Evolutionary conservation across 768 basidiomycete species (phyloP), one percentile per base, ranked within the genome.

Genomic region (Vararia minispora): DNA sequence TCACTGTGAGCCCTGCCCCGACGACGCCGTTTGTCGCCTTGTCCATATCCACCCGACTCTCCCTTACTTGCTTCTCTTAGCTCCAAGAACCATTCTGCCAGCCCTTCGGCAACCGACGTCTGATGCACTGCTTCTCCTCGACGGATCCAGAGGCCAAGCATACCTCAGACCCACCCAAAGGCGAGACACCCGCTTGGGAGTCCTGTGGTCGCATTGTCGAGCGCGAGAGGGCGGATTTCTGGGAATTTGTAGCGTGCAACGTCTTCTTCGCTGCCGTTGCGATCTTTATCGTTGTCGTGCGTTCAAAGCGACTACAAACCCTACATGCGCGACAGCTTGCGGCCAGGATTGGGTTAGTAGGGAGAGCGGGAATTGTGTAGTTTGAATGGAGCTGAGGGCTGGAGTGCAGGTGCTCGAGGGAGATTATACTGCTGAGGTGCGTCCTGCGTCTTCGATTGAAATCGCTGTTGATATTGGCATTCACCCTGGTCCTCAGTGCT

Each of bases 61-160:
- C 28, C 18, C 33, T 37, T 31, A 20, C 21, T 39, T 46, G 37
- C 44, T 27, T 14, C 23, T 41, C 39, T 25, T 46, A 92, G 89
- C 64, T 86, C 24, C 64, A 78, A 50, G 76, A 91, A 62, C 90
- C 91, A 2, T 94, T 84, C 58, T 97, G 91, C 60, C 78, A 86
- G 53, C 91, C 92, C n/a, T 94, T 90, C 54, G 92, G 92, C 36
- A 92, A 92, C 59, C 76, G 92, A 17, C 77, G 86, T 14, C 70
- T 90, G 28, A 69, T 92, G 65, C 91, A 91, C 54, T 97, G 91
- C 44, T 73, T 24, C 71, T 69, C 36, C 31, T 47, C 28, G 42
- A 47, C 27, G 23, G 8, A 33, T 25, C 16, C 45, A 12, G 27
- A 37, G 37, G n/a, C 42, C 35, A 26, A 30, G 18, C 29, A 24